Percentiles rank a stretch among this genome's conserved stretches.
These are phyloP conservation scores for Suillus subaureus DNA, from an alignment of 768 basidiomycete genomes.

Conservation along the genomic window DNA sequence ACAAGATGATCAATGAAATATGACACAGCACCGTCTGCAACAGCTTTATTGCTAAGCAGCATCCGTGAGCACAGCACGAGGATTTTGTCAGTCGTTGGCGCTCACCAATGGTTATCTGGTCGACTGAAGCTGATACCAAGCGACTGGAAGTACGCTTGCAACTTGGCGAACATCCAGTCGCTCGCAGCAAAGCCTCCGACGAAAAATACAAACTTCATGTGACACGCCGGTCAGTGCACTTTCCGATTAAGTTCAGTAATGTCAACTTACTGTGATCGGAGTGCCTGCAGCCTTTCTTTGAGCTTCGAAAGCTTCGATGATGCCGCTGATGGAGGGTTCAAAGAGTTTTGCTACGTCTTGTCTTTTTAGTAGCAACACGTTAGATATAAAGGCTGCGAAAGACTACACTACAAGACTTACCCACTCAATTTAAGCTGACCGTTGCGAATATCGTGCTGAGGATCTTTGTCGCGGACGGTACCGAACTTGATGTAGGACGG, in stretches of 20 bases:
- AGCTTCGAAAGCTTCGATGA: slow-evolving; percentile 37
- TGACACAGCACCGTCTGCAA: slow-evolving; percentile 52
- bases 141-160: slow-evolving; percentile 40
- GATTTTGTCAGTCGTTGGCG: slow-evolving; percentile 8
- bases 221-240: background rate
- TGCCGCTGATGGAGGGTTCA: slow-evolving; percentile 42
- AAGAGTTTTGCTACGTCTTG: slow-evolving; percentile 45
- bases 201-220: slow-evolving; percentile 42
- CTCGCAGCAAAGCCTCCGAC: slow-evolving; percentile 58
- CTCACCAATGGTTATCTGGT: slow-evolving; percentile 58
- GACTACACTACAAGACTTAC: slow-evolving; percentile 20
- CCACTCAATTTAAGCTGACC: slow-evolving; percentile 43
- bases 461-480: slow-evolving; percentile 40
- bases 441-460: slow-evolving; percentile 37
- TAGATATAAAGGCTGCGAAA: background rate
- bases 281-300: slow-evolving; percentile 33
- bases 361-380: slow-evolving; percentile 22
- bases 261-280: slow-evolving; percentile 34
- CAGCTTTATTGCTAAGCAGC: slow-evolving; percentile 46
- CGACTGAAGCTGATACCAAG: slow-evolving; percentile 46
- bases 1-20: slow-evolving; percentile 51
- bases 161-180: slow-evolving; percentile 47
- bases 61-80: slow-evolving; percentile 14
- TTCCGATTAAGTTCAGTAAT: background rate
- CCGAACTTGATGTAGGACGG: slow-evolving; percentile 46